Percentiles rank a stretch among this genome's conserved stretches.
phyloP scores from a whole-genome alignment of 441 rosid genomes.

The Aleurites moluccanus region DNA sequence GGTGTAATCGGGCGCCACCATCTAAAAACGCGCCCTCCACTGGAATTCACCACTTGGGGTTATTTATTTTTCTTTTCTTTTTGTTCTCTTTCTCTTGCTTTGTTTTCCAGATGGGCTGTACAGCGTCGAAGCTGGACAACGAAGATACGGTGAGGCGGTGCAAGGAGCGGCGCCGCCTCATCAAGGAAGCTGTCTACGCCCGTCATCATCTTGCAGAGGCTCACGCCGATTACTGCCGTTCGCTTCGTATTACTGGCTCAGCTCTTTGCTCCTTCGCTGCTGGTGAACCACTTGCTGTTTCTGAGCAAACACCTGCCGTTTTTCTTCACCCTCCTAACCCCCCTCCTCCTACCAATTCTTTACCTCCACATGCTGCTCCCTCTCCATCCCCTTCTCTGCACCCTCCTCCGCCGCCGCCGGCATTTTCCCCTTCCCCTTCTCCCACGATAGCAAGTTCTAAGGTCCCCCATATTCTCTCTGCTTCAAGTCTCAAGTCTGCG shows the following conservation, averaged over 20 bases:
- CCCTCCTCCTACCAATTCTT: slow-evolving; percentile 2
- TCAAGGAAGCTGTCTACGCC: slow-evolving; percentile 76
- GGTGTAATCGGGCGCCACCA: slow-evolving; percentile 26
- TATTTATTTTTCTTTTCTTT: not conserved
- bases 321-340: slow-evolving; percentile 45
- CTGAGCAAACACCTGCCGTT: slow-evolving; percentile 83
- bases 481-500: slow-evolving; percentile 47
- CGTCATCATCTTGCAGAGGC: slow-evolving; percentile 90
- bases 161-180: slow-evolving; percentile 94
- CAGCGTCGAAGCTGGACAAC: slow-evolving; percentile 86
- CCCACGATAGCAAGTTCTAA: slow-evolving; percentile 53
- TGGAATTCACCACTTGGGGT: not conserved
- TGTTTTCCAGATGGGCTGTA: slow-evolving; percentile 62
- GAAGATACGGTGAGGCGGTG: slow-evolving; percentile 88
- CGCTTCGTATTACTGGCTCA: slow-evolving; percentile 74
- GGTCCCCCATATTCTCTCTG: slow-evolving; percentile 81
- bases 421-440: slow-evolving; percentile 35
- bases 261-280: slow-evolving; percentile 78
- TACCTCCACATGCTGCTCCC: slow-evolving; percentile 40
- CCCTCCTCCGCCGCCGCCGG: slow-evolving; percentile 44
- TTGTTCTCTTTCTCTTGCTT: not conserved
- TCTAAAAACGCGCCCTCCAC: too few relatives aligned
- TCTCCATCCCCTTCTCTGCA: slow-evolving; percentile 49
- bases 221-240: slow-evolving; percentile 87
- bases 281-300: slow-evolving; percentile 71